phyloP scores from a whole-genome alignment of 208 protist species.

The Trypanosoma congolense region DNA sequence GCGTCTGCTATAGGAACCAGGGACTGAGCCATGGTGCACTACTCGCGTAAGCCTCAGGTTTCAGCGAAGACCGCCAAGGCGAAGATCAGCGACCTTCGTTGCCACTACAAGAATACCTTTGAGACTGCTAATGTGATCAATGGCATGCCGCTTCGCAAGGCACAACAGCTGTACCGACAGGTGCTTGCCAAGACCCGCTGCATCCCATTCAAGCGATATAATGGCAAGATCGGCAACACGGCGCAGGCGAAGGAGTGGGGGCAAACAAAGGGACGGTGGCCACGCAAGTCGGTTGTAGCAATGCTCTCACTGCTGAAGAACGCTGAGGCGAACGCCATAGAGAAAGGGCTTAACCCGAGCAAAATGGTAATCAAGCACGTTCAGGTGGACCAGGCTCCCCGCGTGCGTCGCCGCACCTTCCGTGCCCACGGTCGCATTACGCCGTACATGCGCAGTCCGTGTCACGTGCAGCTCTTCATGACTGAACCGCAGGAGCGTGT shows the following conservation, averaged over 20 bases:
- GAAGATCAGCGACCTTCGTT: constrained; percentile 85
- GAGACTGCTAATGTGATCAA: constrained; percentile 92
- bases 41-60: constrained; percentile 88
- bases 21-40: constrained; percentile 64
- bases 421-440: constrained; percentile 94
- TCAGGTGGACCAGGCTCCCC: constrained; percentile 87
- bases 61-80: constrained; percentile 80
- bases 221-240: constrained; percentile 88
- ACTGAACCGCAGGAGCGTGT: constrained; percentile 63
- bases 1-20: background rate
- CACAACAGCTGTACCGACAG: constrained; percentile 90
- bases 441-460: constrained; percentile 90
- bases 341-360: constrained; percentile 88
- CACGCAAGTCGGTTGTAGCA: constrained; percentile 90
- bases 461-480: constrained; percentile 72
- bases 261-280: constrained; percentile 91
- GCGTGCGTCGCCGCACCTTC: constrained; percentile 92
- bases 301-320: constrained; percentile 92
- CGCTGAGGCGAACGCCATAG: constrained; percentile 86
- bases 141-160: constrained; percentile 70
- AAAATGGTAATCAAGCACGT: constrained; percentile 93
- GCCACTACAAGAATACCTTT: constrained; percentile 95
- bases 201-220: constrained; percentile 94
- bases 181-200: constrained; percentile 92
- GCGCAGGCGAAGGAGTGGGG: constrained; percentile 91